Conservation (phyloP, 2,329 filamentous ascomycete genomes). For the Tolypocladium tropicale region DNA sequence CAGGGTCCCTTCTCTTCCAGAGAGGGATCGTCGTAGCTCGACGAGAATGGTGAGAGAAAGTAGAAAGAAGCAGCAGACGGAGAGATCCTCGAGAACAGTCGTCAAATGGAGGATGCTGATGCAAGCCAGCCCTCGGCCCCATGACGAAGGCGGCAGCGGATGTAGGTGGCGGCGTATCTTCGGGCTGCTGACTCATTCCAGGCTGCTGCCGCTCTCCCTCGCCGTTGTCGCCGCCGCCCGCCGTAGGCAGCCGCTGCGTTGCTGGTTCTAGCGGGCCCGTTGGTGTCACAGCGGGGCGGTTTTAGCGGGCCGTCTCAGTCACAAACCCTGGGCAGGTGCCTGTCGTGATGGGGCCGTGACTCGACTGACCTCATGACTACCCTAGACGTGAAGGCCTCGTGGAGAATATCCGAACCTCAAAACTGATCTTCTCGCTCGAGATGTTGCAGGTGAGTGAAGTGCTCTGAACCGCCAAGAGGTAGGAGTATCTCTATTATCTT, state of each 20-base stretch:
- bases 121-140: neutral
- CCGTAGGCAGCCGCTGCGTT: neutral
- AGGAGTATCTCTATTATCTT: too few relatives aligned
- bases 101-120: neutral
- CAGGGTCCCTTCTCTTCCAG: neutral
- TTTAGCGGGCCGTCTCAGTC: neutral
- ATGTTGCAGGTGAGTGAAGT: too few relatives aligned
- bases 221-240: neutral
- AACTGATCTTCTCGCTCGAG: too few relatives aligned
- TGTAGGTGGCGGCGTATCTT: neutral
- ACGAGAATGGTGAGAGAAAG: neutral
- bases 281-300: neutral
- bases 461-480: too few relatives aligned
- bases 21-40: neutral
- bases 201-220: neutral
- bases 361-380: neutral
- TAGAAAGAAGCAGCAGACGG: neutral
- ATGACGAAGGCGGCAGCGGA: neutral
- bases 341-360: neutral
- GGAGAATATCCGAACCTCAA: too few relatives aligned
- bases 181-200: neutral
- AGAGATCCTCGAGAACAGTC: neutral
- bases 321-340: neutral
- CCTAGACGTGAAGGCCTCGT: too few relatives aligned
- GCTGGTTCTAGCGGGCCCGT: neutral